Conservation (phyloP, 306 rosid genomes). For the Canavalia gladiata region DNA sequence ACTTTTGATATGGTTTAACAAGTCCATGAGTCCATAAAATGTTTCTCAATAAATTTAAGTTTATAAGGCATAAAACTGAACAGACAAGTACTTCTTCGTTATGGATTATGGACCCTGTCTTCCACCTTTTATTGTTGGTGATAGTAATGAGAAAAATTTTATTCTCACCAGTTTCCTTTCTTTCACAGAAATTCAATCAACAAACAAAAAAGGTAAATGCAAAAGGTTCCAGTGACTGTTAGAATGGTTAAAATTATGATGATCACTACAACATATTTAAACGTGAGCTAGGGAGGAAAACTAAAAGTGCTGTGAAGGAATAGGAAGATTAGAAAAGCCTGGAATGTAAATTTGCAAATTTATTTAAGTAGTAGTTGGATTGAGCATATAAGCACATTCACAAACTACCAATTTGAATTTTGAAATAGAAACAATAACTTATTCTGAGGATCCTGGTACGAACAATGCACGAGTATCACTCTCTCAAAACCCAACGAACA, state of each 20-base stretch:
- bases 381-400: conserved; percentile 7
- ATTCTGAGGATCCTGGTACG: neutral
- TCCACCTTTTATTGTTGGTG: neutral
- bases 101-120: neutral
- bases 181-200: neutral
- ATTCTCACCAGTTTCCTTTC: neutral
- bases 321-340: neutral
- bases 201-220: neutral
- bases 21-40: neutral
- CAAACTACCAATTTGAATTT: conserved; percentile 7
- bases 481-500: neutral
- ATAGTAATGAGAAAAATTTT: neutral
- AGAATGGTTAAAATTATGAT: no score
- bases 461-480: neutral
- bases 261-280: no score
- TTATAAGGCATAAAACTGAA: neutral
- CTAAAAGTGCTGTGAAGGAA: neutral
- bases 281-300: neutral
- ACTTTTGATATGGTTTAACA: neutral
- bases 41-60: neutral
- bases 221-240: no score
- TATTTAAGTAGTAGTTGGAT: conserved; percentile 18
- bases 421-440: neutral
- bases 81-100: neutral
- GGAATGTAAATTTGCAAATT: conserved; percentile 23